Evolutionary conservation across 2,329 filamentous ascomycete genomes (phyloP).

Genomic region (Pestalotiopsis sp.): DNA sequence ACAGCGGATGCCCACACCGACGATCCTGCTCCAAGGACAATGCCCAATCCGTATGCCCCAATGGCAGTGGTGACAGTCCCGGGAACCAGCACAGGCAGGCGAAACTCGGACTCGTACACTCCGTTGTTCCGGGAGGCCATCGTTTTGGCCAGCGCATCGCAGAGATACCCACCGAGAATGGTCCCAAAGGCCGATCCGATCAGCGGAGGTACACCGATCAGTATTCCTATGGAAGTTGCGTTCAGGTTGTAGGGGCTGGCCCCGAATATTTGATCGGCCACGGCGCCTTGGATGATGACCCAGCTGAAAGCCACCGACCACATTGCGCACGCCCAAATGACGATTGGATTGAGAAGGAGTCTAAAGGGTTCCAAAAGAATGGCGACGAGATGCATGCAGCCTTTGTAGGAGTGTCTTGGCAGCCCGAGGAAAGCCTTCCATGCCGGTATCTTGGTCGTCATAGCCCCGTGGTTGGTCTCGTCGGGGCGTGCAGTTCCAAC

Average conservation of each 20-base stretch:
- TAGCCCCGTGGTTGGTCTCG: background rate
- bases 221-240: conserved; percentile 40
- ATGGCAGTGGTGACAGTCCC: background rate
- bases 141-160: conserved; percentile 24
- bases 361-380: background rate
- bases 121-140: conserved; percentile 40
- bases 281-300: conserved; percentile 7
- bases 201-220: conserved; percentile 41
- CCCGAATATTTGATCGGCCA: conserved; percentile 8
- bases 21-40: background rate
- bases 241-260: conserved; percentile 40
- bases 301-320: conserved; percentile 17
- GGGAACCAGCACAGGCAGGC: conserved; percentile 17
- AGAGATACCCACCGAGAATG: conserved; percentile 33
- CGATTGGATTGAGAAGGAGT: background rate
- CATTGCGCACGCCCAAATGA: conserved; percentile 16
- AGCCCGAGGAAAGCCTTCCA: background rate
- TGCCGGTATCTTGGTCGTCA: background rate
- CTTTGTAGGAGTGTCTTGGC: background rate
- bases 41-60: background rate
- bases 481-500: too few species aligned
- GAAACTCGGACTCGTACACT: conserved; percentile 46
- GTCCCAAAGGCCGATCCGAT: conserved; percentile 39
- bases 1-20: background rate
- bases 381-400: background rate